Percentiles rank a stretch among this genome's conserved stretches.
Conservation (phyloP, 768 basidiomycete species). For the Trametes maxima region DNA sequence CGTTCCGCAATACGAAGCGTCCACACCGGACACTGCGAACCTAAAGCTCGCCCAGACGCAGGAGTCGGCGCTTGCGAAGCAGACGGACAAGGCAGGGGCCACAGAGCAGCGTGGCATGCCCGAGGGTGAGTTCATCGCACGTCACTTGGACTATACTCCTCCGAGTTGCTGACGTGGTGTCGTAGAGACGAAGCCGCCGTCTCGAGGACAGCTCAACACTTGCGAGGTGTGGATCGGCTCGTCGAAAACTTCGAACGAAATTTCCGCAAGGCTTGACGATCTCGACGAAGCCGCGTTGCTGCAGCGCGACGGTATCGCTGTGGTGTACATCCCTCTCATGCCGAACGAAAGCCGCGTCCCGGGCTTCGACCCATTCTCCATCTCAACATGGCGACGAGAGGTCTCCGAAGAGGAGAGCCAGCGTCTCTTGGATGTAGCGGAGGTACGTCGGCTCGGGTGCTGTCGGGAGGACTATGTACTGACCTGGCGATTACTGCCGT, state of each 20-base stretch:
- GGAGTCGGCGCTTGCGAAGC: conserved; percentile 28
- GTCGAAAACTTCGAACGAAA: conserved; percentile 20
- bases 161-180: not conserved
- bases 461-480: no score
- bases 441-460: conserved; percentile 16
- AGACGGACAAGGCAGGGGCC: conserved; percentile 23
- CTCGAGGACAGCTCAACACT: conserved; percentile 6
- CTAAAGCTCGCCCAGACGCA: conserved; percentile 30
- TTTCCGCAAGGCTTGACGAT: conserved; percentile 29
- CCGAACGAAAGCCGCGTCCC: conserved; percentile 28
- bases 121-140: conserved; percentile 10
- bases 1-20: conserved; percentile 13
- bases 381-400: conserved; percentile 33
- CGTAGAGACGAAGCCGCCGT: not conserved
- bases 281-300: conserved; percentile 32
- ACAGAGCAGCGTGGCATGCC: conserved; percentile 24
- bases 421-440: conserved; percentile 27
- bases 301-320: conserved; percentile 28
- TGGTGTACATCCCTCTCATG: conserved; percentile 32
- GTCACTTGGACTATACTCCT: not conserved
- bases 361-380: conserved; percentile 29
- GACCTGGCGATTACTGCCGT: not conserved
- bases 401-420: conserved; percentile 28
- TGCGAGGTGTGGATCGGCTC: conserved; percentile 35
- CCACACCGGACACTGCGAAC: conserved; percentile 19